phyloP scores from a whole-genome alignment of 2,329 filamentous ascomycete species.

The Colletotrichum godetiae region DNA sequence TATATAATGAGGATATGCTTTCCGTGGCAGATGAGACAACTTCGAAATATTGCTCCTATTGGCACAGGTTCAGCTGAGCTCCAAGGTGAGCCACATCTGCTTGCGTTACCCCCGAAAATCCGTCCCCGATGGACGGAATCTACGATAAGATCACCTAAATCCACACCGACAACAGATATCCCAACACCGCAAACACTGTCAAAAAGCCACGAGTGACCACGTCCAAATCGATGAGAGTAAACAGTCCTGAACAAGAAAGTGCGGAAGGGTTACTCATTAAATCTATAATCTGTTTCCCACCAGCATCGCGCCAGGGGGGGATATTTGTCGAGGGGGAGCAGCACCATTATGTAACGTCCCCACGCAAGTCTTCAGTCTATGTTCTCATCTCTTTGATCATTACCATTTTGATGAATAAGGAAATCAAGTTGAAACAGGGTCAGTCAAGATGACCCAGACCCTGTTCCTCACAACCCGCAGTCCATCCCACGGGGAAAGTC shows the following conservation, averaged over 20 bases:
- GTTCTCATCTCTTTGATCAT: constrained; percentile 35
- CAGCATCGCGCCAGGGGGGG: background rate
- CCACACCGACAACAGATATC: no score
- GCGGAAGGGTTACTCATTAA: constrained; percentile 25
- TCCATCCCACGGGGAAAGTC: background rate
- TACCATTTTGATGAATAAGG: constrained; percentile 12
- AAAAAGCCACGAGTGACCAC: background rate
- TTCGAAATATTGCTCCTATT: no score
- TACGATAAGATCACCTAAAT: no score
- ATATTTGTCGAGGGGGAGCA: background rate
- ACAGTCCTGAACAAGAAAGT: background rate
- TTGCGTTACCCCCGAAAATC: no score
- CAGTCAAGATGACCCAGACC: background rate
- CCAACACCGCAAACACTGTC: no score
- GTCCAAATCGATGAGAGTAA: background rate
- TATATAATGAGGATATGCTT: no score
- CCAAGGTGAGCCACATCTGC: no score
- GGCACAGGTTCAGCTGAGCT: no score
- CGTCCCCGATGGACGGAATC: no score
- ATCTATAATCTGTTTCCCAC: constrained; percentile 15
- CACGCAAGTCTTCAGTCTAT: constrained; percentile 31
- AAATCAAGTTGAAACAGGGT: background rate
- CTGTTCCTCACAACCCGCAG: background rate
- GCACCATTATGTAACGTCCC: background rate
- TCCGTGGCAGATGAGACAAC: no score